phyloP scores from a whole-genome alignment of 2,329 filamentous ascomycete species.

The Trichoderma cornu-damae region DNA sequence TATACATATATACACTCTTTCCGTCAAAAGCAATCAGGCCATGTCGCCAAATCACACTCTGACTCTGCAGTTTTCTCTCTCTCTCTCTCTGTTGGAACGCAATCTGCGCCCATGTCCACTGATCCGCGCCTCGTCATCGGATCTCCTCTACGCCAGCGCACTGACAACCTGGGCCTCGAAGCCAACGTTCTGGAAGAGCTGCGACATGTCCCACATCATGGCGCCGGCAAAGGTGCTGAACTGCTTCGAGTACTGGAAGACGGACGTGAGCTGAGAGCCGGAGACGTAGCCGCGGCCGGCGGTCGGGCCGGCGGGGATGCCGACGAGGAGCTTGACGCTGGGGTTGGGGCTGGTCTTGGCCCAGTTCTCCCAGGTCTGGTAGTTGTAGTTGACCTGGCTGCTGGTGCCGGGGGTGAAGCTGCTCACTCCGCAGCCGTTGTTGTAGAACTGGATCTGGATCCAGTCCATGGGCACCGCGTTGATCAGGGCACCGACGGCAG shows the following conservation, averaged over 20 bases:
- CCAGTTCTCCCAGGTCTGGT: constrained; percentile 61
- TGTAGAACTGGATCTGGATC: constrained; percentile 62
- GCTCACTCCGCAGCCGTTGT: constrained; percentile 59
- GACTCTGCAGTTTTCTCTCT: neutral
- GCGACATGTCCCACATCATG: constrained; percentile 65
- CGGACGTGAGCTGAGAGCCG: constrained; percentile 41
- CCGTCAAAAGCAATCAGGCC: neutral
- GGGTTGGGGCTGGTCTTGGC: constrained; percentile 55
- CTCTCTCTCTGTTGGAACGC: neutral
- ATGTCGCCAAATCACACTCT: neutral
- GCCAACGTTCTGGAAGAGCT: constrained; percentile 53
- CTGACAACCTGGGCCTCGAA: constrained; percentile 46
- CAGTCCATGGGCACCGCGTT: constrained; percentile 54
- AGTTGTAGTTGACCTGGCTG: constrained; percentile 54
- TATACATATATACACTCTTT: constrained; percentile 14
- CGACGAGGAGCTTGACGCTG: constrained; percentile 56
- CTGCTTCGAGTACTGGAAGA: constrained; percentile 49
- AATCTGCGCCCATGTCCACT: neutral
- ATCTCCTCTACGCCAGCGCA: constrained; percentile 27
- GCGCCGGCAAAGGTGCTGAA: constrained; percentile 60
- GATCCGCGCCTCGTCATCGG: neutral
- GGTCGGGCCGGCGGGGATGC: constrained; percentile 51
- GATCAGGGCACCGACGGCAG: constrained; percentile 53
- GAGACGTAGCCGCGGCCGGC: constrained; percentile 52
- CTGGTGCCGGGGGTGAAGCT: constrained; percentile 43